A percentile compares a stretch with the other conserved stretches of the same genome.
phyloP scores from a whole-genome alignment of 352 stramenopile species.

The Phytophthora fragariaefolia region DNA sequence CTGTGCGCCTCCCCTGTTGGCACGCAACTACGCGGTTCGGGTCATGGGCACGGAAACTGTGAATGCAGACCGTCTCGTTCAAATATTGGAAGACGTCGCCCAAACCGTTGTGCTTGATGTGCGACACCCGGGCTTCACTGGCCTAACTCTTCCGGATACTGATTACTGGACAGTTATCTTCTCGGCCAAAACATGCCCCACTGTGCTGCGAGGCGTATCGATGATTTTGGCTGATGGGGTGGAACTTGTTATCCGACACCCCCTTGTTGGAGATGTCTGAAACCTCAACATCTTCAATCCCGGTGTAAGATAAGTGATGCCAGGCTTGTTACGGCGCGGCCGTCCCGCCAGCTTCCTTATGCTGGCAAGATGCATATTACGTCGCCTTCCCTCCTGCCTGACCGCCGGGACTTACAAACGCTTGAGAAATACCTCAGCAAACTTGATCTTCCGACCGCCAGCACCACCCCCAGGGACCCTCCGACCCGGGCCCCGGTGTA shows the following conservation, averaged over 20 bases:
- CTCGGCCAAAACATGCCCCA: background rate
- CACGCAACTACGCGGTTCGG: background rate
- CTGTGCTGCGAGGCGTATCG: background rate
- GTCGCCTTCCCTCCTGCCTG: too few relatives aligned
- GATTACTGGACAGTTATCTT: slow-evolving; percentile 1
- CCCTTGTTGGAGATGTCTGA: background rate
- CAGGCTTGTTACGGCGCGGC: too few relatives aligned
- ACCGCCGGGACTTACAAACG: too few relatives aligned
- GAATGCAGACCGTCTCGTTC: background rate
- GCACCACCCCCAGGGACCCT: too few relatives aligned
- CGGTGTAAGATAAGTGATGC: background rate
- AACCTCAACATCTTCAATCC: background rate
- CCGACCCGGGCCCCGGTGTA: too few relatives aligned
- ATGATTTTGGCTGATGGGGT: too few relatives aligned
- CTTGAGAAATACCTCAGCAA: too few relatives aligned
- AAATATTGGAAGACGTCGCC: background rate
- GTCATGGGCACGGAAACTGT: background rate
- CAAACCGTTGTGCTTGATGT: background rate
- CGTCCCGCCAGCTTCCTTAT: too few relatives aligned
- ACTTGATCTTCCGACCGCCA: too few relatives aligned
- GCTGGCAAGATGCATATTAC: too few relatives aligned
- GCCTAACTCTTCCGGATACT: background rate
- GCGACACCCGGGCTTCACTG: background rate
- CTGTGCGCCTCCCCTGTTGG: background rate
- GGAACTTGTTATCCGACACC: too few relatives aligned